Conservation (phyloP, 257 asterid genomes). For the Apocynum venetum region DNA sequence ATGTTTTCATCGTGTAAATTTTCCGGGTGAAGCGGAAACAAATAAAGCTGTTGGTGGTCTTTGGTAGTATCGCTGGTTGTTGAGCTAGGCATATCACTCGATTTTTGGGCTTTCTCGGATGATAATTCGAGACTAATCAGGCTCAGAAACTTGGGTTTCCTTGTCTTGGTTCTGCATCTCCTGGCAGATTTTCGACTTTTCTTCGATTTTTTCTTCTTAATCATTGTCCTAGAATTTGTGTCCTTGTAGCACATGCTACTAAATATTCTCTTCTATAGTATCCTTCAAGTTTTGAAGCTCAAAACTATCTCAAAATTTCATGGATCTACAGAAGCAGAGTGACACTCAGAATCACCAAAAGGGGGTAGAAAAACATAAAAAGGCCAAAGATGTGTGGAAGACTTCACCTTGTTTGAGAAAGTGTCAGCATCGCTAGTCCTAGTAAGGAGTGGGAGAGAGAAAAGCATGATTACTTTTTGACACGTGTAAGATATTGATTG, state of each 20-base stretch:
- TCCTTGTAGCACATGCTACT: neutral
- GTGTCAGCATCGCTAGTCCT: slow-evolving; percentile 5
- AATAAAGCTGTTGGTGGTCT: slow-evolving; percentile 32
- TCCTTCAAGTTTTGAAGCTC: neutral
- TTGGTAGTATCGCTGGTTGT: slow-evolving; percentile 1
- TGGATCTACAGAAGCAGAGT: neutral
- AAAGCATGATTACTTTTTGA: slow-evolving; percentile 24
- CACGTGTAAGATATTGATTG: slow-evolving; percentile 47
- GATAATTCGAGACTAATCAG: slow-evolving; percentile 57
- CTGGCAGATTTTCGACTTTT: slow-evolving; percentile 25
- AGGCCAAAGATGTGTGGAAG: slow-evolving; percentile 24
- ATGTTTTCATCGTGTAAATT: slow-evolving; percentile 60
- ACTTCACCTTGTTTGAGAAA: slow-evolving; percentile 17
- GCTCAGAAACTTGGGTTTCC: slow-evolving; percentile 71
- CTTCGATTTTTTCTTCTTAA: slow-evolving; percentile 6
- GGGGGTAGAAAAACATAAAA: slow-evolving; percentile 11
- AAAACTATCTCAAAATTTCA: neutral
- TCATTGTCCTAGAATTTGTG: neutral
- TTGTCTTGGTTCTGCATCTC: slow-evolving; percentile 26
- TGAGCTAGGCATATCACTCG: slow-evolving; percentile 13
- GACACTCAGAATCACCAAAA: slow-evolving; percentile 1
- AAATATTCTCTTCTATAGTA: neutral
- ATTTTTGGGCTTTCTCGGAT: slow-evolving; percentile 22
- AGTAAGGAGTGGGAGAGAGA: neutral
- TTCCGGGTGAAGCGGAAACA: slow-evolving; percentile 52